Evolutionary conservation across 176 grass and related monocot species (phyloP).

Genomic region (Zoysia japonica): DNA sequence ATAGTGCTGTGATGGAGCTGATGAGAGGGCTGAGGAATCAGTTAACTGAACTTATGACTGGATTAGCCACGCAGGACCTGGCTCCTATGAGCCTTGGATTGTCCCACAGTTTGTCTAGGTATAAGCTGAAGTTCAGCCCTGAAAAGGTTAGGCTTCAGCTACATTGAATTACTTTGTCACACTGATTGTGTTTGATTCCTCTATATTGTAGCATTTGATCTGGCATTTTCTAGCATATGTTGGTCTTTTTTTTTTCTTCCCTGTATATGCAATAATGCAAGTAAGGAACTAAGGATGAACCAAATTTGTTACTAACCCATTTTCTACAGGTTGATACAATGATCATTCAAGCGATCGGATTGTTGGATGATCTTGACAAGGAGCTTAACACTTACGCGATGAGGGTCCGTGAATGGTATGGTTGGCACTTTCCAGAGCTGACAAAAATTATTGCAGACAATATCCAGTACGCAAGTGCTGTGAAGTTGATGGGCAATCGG

Average conservation of each 20-base stretch:
- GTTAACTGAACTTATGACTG: conserved; percentile 82
- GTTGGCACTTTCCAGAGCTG: conserved; percentile 97
- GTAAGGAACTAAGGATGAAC: no score
- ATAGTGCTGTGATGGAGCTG: conserved; percentile 80
- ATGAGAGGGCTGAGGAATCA: conserved; percentile 91
- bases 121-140: conserved; percentile 96
- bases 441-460: conserved; percentile 87
- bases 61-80: conserved; percentile 77
- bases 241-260: not conserved
- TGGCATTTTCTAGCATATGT: not conserved
- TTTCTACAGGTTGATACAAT: conserved; percentile 83
- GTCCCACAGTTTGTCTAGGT: conserved; percentile 90
- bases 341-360: conserved; percentile 96
- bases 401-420: conserved; percentile 98
- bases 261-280: no score
- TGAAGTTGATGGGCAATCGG: conserved; percentile 79
- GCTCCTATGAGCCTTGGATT: conserved; percentile 89
- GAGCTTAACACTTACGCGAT: conserved; percentile 93
- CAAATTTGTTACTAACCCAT: no score
- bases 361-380: conserved; percentile 95
- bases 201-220: not conserved
- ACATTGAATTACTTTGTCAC: not conserved
- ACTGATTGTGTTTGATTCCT: not conserved
- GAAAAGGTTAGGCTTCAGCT: conserved; percentile 63
- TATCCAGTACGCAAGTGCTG: conserved; percentile 84